Evolutionary conservation across 371 early-diverging fungal genomes (phyloP).

Genomic region (Parasitella parasitica): DNA sequence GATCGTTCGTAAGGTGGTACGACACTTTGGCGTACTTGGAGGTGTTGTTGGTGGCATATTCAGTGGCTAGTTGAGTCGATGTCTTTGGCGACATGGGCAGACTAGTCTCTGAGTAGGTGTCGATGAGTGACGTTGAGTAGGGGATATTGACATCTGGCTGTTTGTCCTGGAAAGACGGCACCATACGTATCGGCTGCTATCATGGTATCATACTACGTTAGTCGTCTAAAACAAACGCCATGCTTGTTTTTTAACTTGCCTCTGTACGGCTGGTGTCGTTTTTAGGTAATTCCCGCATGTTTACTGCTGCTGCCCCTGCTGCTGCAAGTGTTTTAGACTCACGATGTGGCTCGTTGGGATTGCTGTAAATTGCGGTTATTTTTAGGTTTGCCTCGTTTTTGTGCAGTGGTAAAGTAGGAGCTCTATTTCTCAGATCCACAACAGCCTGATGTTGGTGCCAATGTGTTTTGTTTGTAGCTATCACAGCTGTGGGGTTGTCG

Average conservation of each 20-base stretch:
- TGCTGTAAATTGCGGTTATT: neutral
- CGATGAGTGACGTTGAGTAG: neutral
- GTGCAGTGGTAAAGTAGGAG: neutral
- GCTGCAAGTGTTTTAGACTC: conserved; percentile 3
- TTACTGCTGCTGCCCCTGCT: no score
- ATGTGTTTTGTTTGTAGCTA: no score
- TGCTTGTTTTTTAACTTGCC: neutral
- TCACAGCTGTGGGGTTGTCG: neutral
- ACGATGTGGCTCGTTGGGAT: neutral
- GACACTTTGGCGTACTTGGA: conserved; percentile 45
- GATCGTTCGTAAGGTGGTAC: conserved; percentile 58
- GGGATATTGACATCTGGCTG: neutral
- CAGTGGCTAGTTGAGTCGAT: conserved; percentile 4
- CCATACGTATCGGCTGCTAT: neutral
- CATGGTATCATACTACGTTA: neutral
- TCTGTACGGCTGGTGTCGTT: neutral
- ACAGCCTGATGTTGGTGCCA: neutral
- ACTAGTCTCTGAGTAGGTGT: neutral
- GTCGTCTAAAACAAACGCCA: neutral
- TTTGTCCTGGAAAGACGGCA: neutral
- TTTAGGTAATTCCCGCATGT: neutral
- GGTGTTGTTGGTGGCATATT: neutral
- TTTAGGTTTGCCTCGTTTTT: neutral
- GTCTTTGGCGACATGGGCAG: conserved; percentile 1
- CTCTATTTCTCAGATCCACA: neutral